phyloP scores from a whole-genome alignment of 805 yeast species.

The Ogataea paradorogensis region DNA sequence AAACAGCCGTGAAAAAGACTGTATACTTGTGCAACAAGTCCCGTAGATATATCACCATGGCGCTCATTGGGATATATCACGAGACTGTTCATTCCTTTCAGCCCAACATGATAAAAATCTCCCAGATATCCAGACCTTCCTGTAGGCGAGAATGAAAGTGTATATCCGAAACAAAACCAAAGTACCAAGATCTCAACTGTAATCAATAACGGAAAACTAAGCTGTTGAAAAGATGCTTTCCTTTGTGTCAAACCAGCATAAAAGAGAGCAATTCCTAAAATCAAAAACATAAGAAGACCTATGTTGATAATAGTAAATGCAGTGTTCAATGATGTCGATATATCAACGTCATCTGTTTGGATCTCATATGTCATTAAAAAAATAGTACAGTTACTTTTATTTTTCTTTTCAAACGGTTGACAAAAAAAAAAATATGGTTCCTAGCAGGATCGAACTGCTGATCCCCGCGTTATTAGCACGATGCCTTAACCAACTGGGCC shows the following conservation, averaged over 20 bases:
- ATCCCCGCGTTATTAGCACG: conserved; percentile 51
- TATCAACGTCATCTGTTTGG: background rate
- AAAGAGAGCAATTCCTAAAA: conserved; percentile 83
- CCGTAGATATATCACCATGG: conserved; percentile 7
- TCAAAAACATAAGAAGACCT: conserved; percentile 70
- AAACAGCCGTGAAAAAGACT: conserved; percentile 82
- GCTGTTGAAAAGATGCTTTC: conserved; percentile 73
- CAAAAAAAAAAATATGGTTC: conserved; percentile 48
- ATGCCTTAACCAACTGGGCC: conserved; percentile 46
- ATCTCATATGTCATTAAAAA: background rate
- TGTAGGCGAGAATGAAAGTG: conserved; percentile 74
- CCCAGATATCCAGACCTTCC: conserved; percentile 68
- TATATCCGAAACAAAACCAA: conserved; percentile 93
- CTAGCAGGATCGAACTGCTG: conserved; percentile 88
- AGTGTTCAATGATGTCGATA: conserved; percentile 13
- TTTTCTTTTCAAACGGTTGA: conserved; percentile 1
- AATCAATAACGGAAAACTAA: conserved; percentile 69
- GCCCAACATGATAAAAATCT: conserved; percentile 70
- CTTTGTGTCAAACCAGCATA: conserved; percentile 84
- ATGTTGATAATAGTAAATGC: conserved; percentile 49
- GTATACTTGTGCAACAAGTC: conserved; percentile 61
- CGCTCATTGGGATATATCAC: conserved; percentile 13
- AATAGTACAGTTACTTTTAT: no score
- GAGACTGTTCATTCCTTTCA: conserved; percentile 46
- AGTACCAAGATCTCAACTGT: conserved; percentile 67